Percentiles rank a stretch among this genome's conserved stretches.
Evolutionary conservation across 345 rosid species (phyloP).

Genomic region (Murraya paniculata): DNA sequence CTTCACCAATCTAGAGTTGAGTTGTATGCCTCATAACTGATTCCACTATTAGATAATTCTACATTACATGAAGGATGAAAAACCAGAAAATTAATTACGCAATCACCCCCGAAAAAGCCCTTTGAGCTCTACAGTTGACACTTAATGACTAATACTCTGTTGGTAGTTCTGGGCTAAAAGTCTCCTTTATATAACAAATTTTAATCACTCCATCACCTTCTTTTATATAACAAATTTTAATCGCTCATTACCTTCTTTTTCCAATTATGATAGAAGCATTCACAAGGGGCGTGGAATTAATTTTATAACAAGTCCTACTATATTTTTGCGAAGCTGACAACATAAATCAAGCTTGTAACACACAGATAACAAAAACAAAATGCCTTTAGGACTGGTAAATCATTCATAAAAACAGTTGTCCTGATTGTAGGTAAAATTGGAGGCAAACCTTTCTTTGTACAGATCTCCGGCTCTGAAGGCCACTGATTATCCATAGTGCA

Average conservation of each 20-base stretch:
- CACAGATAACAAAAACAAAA: background rate
- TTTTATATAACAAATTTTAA: background rate
- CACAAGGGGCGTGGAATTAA: background rate
- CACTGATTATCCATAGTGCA: constrained; percentile 4
- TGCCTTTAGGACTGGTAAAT: too few relatives aligned
- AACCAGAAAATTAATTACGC: background rate
- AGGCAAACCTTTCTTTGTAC: constrained; percentile 34
- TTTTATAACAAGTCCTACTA: background rate
- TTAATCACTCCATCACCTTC: background rate
- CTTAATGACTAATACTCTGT: background rate
- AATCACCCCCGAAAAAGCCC: background rate
- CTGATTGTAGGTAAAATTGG: background rate
- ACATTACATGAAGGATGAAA: background rate
- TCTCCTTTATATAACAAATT: background rate
- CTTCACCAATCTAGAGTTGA: background rate
- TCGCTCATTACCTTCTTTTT: background rate
- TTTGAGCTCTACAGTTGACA: background rate
- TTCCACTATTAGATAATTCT: background rate
- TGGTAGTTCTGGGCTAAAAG: background rate
- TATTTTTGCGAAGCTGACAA: background rate
- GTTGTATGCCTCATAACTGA: background rate
- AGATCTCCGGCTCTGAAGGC: constrained; percentile 20
- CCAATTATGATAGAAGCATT: background rate
- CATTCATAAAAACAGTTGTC: background rate
- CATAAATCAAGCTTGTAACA: background rate